Evolutionary conservation across 2,329 filamentous ascomycete species (phyloP).

Genomic region (Hyphodiscus sp.): DNA sequence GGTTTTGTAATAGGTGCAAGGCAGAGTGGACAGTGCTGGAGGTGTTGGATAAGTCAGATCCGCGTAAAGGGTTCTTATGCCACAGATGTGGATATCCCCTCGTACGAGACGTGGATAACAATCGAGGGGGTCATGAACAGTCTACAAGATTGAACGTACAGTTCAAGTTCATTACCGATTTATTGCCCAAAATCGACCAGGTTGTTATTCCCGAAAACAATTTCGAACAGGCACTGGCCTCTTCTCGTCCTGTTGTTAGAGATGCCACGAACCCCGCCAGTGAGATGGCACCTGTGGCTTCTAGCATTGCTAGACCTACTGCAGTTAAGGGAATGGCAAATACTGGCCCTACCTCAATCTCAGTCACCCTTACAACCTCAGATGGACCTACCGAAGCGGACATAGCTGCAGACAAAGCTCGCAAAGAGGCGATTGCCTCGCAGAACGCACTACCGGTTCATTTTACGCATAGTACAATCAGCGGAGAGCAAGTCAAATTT

Average conservation of each 20-base stretch:
- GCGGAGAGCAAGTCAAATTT: constrained; percentile 51
- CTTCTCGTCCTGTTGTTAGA: constrained; percentile 57
- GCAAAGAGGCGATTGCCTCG: constrained; percentile 57
- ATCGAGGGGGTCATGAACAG: constrained; percentile 65
- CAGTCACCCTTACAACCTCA: constrained; percentile 60
- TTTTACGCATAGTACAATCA: constrained; percentile 66
- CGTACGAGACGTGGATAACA: constrained; percentile 58
- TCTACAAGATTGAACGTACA: constrained; percentile 71
- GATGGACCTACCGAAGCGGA: constrained; percentile 62
- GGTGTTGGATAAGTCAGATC: constrained; percentile 69
- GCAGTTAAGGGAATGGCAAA: constrained; percentile 64
- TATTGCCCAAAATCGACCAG: constrained; percentile 72
- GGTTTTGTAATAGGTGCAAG: constrained; percentile 74
- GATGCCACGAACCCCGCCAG: constrained; percentile 61
- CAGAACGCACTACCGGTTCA: constrained; percentile 66
- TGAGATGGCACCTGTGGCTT: constrained; percentile 51
- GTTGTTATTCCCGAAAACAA: constrained; percentile 67
- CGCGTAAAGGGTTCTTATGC: constrained; percentile 68
- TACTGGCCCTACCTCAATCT: constrained; percentile 61
- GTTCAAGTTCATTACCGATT: constrained; percentile 69
- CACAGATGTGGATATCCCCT: constrained; percentile 66
- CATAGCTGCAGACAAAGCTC: constrained; percentile 55
- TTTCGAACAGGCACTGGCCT: constrained; percentile 62
- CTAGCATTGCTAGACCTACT: constrained; percentile 49
- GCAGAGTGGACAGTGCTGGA: constrained; percentile 87